Evolutionary conservation across 192 early-diverging fungal species (phyloP).

Genomic region (Coemansia sp.): DNA sequence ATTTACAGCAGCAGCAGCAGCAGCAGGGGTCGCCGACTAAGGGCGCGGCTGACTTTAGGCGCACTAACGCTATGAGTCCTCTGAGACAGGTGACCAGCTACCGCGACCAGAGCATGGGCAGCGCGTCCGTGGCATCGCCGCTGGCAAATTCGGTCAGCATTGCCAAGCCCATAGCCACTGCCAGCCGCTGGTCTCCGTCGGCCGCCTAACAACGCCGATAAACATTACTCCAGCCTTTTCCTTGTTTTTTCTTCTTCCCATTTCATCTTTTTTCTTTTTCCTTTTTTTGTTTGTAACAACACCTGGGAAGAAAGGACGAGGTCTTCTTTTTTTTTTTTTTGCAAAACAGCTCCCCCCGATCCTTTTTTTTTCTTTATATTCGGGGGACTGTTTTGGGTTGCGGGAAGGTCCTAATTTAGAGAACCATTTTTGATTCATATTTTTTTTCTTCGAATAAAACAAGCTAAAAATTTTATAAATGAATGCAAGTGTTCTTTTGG

Average conservation of each 20-base stretch:
- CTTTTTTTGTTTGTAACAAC: not conserved
- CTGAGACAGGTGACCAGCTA: conserved; percentile 29
- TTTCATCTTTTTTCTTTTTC: conserved; percentile 2
- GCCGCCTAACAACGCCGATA: not conserved
- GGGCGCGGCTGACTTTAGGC: conserved; percentile 21
- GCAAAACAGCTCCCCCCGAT: no score
- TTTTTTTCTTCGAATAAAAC: not conserved
- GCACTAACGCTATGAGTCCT: conserved; percentile 39
- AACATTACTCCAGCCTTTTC: not conserved
- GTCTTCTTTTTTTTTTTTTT: not conserved
- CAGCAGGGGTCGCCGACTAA: conserved; percentile 47
- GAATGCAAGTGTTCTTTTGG: no score
- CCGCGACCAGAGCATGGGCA: conserved; percentile 8
- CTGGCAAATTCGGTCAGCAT: conserved; percentile 9
- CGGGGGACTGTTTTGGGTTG: not conserved
- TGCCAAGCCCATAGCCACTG: not conserved
- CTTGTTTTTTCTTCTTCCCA: not conserved
- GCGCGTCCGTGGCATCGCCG: not conserved
- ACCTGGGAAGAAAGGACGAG: conserved; percentile 11
- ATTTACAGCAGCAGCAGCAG: not conserved
- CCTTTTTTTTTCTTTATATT: conserved; percentile 13
- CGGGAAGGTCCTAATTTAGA: not conserved
- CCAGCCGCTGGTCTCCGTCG: conserved; percentile 35
- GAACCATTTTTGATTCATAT: not conserved
- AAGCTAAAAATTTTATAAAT: not conserved